Conservation (phyloP, 164 flowering plant genomes). For the Magnolia changhungtana region DNA sequence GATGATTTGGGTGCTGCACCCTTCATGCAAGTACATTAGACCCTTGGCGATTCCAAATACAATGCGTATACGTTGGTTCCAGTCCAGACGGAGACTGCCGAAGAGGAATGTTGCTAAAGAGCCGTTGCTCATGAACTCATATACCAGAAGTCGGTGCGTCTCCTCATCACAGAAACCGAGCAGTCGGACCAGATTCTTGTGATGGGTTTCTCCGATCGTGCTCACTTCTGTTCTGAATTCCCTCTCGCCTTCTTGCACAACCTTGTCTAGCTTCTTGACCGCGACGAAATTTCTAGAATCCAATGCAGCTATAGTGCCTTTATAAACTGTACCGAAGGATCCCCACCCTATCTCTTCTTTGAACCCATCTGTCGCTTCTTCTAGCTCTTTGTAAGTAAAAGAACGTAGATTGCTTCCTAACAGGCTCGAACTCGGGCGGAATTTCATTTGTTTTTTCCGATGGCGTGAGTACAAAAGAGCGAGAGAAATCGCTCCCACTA, state of each 20-base stretch:
- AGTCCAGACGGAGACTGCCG: conserved; percentile 2
- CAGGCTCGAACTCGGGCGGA: not conserved
- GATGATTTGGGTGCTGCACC: conserved; percentile 17
- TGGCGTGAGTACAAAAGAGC: not conserved
- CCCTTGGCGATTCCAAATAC: conserved; percentile 17
- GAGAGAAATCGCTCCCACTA: not conserved
- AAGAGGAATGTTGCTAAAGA: conserved; percentile 16
- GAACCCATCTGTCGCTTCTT: conserved; percentile 12
- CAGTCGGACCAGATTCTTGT: conserved; percentile 18
- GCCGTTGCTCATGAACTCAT: conserved; percentile 19
- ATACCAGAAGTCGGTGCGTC: conserved; percentile 12
- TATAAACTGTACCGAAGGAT: conserved; percentile 16
- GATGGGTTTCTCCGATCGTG: conserved; percentile 15
- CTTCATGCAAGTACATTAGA: conserved; percentile 16
- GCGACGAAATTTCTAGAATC: conserved; percentile 1
- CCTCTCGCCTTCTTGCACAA: conserved; percentile 4
- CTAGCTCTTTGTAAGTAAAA: conserved; percentile 11
- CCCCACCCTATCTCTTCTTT: conserved; percentile 9
- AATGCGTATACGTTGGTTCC: conserved; percentile 11
- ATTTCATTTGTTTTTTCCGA: not conserved
- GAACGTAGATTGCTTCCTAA: not conserved
- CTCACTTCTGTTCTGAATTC: conserved; percentile 18
- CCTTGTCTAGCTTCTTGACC: conserved; percentile 13
- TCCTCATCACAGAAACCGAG: conserved; percentile 17
- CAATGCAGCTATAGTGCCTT: not conserved